Percentiles rank a stretch among this genome's conserved stretches.
Evolutionary conservation across 2,329 filamentous ascomycete species (phyloP).

Genomic region (Verticillium isaacii): DNA sequence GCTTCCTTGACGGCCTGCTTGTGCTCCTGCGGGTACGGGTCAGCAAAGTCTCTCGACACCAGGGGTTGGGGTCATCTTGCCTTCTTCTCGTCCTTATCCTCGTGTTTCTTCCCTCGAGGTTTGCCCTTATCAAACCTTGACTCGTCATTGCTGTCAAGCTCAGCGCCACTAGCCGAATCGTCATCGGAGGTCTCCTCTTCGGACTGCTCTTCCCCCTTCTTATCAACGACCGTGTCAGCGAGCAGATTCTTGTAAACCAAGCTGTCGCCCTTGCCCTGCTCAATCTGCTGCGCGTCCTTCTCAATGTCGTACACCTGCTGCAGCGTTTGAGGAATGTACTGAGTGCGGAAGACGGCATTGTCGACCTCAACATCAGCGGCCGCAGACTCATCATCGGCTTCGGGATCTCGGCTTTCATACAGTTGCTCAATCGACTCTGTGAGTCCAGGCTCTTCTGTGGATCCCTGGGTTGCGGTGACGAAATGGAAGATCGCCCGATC

Average conservation of each 20-base stretch:
- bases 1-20: slow-evolving; percentile 92
- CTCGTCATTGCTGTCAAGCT: slow-evolving; percentile 41
- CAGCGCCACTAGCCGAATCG: slow-evolving; percentile 44
- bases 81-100: slow-evolving; percentile 88
- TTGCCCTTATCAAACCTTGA: slow-evolving; percentile 58
- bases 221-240: slow-evolving; percentile 57
- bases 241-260: slow-evolving; percentile 83
- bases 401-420: slow-evolving; percentile 50
- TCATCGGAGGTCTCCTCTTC: slow-evolving; percentile 15
- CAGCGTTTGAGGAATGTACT: slow-evolving; percentile 93
- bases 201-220: slow-evolving; percentile 18
- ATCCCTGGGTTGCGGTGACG: slow-evolving; percentile 60
- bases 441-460: slow-evolving; percentile 58
- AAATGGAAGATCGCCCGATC: slow-evolving; percentile 84
- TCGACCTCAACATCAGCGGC: slow-evolving; percentile 66
- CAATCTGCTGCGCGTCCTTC: slow-evolving; percentile 76
- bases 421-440: slow-evolving; percentile 59
- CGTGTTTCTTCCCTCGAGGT: slow-evolving; percentile 78
- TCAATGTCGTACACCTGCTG: slow-evolving; percentile 97
- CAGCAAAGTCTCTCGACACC: not conserved
- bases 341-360: slow-evolving; percentile 88
- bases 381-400: slow-evolving; percentile 43
- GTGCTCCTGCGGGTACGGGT: slow-evolving; percentile 44
- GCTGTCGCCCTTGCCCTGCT: slow-evolving; percentile 67
- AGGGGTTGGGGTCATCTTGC: slow-evolving; percentile 28